A percentile compares a stretch with the other conserved stretches of the same genome.
Conservation (phyloP, 345 rosid species). For the Rhizophora apiculata region DNA sequence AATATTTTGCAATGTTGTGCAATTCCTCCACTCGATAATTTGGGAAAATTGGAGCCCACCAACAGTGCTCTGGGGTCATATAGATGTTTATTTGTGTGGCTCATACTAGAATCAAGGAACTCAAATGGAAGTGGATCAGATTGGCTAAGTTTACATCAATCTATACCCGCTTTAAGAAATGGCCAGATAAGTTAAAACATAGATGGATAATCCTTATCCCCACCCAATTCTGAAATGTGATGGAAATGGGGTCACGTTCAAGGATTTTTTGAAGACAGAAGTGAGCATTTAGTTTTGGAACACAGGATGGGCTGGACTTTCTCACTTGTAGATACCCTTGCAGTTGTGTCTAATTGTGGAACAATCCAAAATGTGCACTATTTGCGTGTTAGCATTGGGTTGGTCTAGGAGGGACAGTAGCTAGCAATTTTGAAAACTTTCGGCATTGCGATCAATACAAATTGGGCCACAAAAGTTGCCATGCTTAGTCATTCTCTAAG, state of each 20-base stretch:
- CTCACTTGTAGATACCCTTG: no score
- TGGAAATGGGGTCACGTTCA: background rate
- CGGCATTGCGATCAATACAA: background rate
- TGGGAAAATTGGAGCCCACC: background rate
- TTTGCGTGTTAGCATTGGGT: background rate
- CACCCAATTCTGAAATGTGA: background rate
- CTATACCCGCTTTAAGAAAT: background rate
- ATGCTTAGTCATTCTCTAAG: no score
- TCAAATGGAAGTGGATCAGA: background rate
- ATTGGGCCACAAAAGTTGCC: background rate
- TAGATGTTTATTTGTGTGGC: background rate
- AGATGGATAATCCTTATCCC: background rate
- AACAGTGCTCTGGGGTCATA: background rate
- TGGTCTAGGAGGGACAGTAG: background rate
- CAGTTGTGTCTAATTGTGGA: background rate
- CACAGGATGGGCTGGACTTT: background rate
- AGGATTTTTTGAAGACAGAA: background rate
- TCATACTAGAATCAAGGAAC: background rate
- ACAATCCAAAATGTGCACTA: background rate
- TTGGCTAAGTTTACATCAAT: background rate
- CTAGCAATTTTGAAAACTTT: background rate
- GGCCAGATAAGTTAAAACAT: background rate
- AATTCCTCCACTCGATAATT: no score
- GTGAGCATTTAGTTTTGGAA: background rate
- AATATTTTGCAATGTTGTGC: no score